A percentile compares a stretch with the other conserved stretches of the same genome.
Conservation (phyloP, 2,329 filamentous ascomycete species). For the Xylariaceae sp. region DNA sequence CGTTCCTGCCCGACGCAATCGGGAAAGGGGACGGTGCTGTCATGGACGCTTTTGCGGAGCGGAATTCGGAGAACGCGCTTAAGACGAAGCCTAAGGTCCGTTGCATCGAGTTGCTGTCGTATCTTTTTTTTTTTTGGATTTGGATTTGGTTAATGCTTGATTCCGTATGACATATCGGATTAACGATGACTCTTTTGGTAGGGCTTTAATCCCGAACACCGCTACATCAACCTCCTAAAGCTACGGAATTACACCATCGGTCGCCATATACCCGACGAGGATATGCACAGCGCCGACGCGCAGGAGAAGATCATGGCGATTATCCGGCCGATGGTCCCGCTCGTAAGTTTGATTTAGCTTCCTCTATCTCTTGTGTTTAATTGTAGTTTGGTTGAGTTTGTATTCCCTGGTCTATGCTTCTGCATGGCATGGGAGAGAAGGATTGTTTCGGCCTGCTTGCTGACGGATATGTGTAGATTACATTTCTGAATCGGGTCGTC, state of each 20-base stretch:
- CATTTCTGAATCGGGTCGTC: constrained; percentile 67
- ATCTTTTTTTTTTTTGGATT: no score
- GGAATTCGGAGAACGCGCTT: constrained; percentile 70
- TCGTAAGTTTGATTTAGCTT: constrained; percentile 62
- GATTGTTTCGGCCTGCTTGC: background rate
- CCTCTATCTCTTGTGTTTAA: constrained; percentile 21
- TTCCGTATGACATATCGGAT: no score
- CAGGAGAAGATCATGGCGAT: constrained; percentile 62
- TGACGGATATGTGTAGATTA: constrained; percentile 47
- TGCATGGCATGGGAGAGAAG: background rate
- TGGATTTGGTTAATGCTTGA: no score
- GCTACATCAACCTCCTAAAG: constrained; percentile 75
- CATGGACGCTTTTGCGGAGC: constrained; percentile 64
- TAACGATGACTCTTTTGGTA: constrained; percentile 38
- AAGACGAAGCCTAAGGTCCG: constrained; percentile 82
- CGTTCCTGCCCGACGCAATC: constrained; percentile 56
- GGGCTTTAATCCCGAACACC: constrained; percentile 71
- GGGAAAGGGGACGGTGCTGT: constrained; percentile 43
- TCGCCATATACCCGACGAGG: constrained; percentile 60
- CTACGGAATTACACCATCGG: constrained; percentile 74
- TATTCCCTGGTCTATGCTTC: no score
- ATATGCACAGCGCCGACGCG: constrained; percentile 58
- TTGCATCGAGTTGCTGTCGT: no score
- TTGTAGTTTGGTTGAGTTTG: background rate
- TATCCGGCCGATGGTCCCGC: constrained; percentile 66